These are phyloP conservation scores for Acer yangbiense DNA, from an alignment of 345 rosid species.

Conservation along the genomic window DNA sequence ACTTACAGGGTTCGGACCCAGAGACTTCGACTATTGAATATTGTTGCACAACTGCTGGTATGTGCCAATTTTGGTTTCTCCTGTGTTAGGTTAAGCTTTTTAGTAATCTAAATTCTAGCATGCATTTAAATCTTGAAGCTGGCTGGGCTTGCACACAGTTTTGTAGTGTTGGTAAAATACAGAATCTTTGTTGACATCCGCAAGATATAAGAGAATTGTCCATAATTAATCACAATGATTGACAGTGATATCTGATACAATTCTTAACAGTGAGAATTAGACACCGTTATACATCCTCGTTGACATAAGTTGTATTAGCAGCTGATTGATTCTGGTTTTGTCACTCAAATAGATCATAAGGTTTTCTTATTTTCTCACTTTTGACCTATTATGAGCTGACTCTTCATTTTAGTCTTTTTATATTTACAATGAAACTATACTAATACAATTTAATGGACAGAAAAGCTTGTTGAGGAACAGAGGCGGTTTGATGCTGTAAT, in stretches of 20 bases:
- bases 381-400: neutral
- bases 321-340: neutral
- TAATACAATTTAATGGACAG: slow-evolving; percentile 42
- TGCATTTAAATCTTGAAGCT: slow-evolving; percentile 2
- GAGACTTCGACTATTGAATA: slow-evolving; percentile 77
- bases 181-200: neutral
- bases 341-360: neutral
- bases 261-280: neutral
- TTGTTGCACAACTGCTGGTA: slow-evolving; percentile 90
- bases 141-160: neutral
- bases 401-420: neutral
- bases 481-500: slow-evolving; percentile 82
- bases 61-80: slow-evolving; percentile 14
- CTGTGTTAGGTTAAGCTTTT: slow-evolving; percentile 17
- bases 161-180: neutral
- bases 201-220: neutral
- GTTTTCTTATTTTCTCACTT: neutral
- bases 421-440: neutral
- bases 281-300: neutral
- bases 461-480: slow-evolving; percentile 79
- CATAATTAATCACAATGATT: neutral
- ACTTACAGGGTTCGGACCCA: slow-evolving; percentile 70
- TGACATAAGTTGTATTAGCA: neutral
- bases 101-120: slow-evolving; percentile 12
- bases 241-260: neutral